A percentile compares a stretch with the other conserved stretches of the same genome.
phyloP scores from a whole-genome alignment of 2,329 filamentous ascomycete species.

The Colletotrichum phormii region DNA sequence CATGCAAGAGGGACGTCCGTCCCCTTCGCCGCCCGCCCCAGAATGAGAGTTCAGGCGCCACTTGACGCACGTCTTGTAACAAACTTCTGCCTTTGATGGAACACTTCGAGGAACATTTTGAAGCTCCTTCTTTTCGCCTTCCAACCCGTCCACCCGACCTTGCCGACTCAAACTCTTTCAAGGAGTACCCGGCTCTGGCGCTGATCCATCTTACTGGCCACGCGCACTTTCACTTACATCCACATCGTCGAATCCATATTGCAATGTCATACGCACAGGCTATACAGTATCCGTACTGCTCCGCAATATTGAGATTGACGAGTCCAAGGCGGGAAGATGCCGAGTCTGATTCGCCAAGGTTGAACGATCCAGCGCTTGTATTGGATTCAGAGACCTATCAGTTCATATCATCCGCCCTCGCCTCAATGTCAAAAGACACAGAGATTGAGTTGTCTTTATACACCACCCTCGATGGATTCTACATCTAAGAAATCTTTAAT shows the following conservation, averaged over 20 bases:
- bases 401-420: neutral
- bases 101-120: constrained; percentile 44
- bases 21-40: constrained; percentile 20
- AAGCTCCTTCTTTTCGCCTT: constrained; percentile 27
- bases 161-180: neutral
- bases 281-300: neutral
- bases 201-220: neutral
- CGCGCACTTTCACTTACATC: neutral
- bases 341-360: constrained; percentile 11
- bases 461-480: neutral
- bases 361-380: constrained; percentile 4
- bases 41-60: constrained; percentile 45
- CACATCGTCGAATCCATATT: neutral
- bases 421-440: neutral
- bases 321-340: constrained; percentile 3
- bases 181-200: constrained; percentile 12
- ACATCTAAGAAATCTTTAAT: neutral
- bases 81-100: constrained; percentile 42
- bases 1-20: neutral
- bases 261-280: neutral
- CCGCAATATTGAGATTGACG: constrained; percentile 15
- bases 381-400: constrained; percentile 9
- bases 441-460: constrained; percentile 8
- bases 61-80: constrained; percentile 54
- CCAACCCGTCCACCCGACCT: constrained; percentile 15